These are phyloP conservation scores for Colletotrichum sp. DNA, from an alignment of 2,329 filamentous ascomycete species.

Conservation along the genomic window DNA sequence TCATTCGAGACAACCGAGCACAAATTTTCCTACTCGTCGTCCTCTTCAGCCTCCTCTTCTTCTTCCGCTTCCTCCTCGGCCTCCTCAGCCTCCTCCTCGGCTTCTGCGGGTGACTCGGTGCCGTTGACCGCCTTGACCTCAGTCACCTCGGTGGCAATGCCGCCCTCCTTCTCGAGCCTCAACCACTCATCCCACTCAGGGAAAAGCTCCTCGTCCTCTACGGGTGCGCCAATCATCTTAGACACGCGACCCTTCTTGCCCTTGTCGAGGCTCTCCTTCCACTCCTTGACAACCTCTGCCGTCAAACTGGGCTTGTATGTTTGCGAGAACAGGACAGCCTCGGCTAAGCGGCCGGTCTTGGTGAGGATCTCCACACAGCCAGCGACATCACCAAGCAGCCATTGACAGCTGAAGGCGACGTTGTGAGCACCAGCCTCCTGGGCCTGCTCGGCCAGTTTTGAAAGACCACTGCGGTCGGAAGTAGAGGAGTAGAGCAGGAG, in stretches of 20 bases:
- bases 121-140: conserved; percentile 27
- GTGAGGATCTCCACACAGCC: conserved; percentile 81
- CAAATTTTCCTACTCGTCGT: conserved; percentile 22
- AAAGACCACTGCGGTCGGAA: conserved; percentile 76
- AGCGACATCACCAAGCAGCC: conserved; percentile 84
- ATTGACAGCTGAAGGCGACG: conserved; percentile 88
- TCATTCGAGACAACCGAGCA: background rate
- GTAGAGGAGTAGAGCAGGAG: conserved; percentile 89
- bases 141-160: conserved; percentile 38
- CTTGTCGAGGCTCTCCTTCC: conserved; percentile 87
- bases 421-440: conserved; percentile 83
- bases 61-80: conserved; percentile 29
- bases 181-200: conserved; percentile 96
- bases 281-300: conserved; percentile 70
- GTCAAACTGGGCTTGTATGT: conserved; percentile 90
- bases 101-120: conserved; percentile 26
- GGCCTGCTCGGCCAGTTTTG: conserved; percentile 75
- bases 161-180: conserved; percentile 77
- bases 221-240: conserved; percentile 82
- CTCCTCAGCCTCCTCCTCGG: conserved; percentile 27
- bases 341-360: conserved; percentile 79
- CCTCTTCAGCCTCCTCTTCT: conserved; percentile 24
- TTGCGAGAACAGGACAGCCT: conserved; percentile 91
- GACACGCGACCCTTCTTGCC: conserved; percentile 84
- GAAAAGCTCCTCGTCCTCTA: conserved; percentile 86